phyloP scores from a whole-genome alignment of 2,329 filamentous ascomycete species.

The Paracamarosporium sp. region DNA sequence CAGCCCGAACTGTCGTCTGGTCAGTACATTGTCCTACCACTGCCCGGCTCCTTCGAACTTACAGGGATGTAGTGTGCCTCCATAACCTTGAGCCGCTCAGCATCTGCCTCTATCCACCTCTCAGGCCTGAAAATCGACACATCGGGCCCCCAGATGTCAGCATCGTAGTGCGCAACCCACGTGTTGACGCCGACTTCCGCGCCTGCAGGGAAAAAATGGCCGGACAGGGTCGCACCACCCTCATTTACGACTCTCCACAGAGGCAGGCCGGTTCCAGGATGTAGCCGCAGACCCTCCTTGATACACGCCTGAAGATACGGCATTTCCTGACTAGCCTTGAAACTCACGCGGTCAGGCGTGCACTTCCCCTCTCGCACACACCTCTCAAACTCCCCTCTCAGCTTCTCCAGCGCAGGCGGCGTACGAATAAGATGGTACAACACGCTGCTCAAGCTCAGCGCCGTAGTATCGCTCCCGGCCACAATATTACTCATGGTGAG shows the following conservation, averaged over 20 bases:
- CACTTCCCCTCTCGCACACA: background rate
- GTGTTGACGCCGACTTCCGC: slow-evolving; percentile 29
- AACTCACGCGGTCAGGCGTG: slow-evolving; percentile 13
- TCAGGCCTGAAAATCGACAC: slow-evolving; percentile 25
- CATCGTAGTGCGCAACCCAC: slow-evolving; percentile 27
- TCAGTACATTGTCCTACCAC: background rate
- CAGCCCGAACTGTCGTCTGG: slow-evolving; percentile 16
- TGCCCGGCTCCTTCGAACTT: background rate
- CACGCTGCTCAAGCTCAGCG: slow-evolving; percentile 35
- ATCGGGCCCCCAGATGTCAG: slow-evolving; percentile 21
- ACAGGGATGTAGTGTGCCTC: slow-evolving; percentile 27
- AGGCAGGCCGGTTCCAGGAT: slow-evolving; percentile 30
- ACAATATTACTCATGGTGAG: slow-evolving; percentile 44
- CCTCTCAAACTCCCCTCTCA: slow-evolving; percentile 23
- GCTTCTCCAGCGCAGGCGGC: slow-evolving; percentile 15
- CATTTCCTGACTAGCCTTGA: slow-evolving; percentile 33
- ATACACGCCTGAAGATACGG: slow-evolving; percentile 37
- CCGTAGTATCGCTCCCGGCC: slow-evolving; percentile 52
- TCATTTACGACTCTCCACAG: slow-evolving; percentile 27
- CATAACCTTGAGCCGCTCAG: slow-evolving; percentile 17
- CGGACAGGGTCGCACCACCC: slow-evolving; percentile 21
- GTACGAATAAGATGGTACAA: slow-evolving; percentile 23
- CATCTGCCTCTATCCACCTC: slow-evolving; percentile 23
- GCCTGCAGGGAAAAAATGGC: slow-evolving; percentile 24
- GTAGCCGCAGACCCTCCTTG: slow-evolving; percentile 33